Conservation (phyloP, 75 land plant genomes). For the Pinus albicaulis region DNA sequence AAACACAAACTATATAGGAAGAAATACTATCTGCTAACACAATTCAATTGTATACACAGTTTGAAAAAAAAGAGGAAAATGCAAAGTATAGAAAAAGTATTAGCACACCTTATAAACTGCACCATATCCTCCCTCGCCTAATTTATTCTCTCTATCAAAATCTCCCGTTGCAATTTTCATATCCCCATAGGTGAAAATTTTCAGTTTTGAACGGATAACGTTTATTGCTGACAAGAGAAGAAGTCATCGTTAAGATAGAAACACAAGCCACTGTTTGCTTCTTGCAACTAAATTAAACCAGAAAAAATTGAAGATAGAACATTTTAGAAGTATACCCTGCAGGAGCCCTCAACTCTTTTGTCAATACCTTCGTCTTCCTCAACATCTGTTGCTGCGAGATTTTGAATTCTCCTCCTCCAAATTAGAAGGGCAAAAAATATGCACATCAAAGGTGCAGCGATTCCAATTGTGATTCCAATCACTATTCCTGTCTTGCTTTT, state of each 20-base stretch:
- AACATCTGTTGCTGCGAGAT: neutral
- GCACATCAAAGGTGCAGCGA: conserved; percentile 13
- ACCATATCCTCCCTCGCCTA: conserved; percentile 26
- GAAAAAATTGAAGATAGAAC: neutral
- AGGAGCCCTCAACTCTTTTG: neutral
- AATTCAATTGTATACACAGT: no score
- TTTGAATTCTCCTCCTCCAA: neutral
- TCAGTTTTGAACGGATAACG: conserved; percentile 24
- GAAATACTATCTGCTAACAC: neutral
- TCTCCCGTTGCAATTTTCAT: conserved; percentile 19
- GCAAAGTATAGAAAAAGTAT: neutral
- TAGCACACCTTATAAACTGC: conserved; percentile 27
- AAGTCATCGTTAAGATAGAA: neutral
- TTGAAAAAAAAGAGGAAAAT: neutral
- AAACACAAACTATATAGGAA: neutral
- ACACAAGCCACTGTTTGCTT: neutral
- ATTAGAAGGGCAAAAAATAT: conserved; percentile 9
- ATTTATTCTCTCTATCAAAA: conserved; percentile 18
- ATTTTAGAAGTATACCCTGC: neutral
- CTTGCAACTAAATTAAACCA: conserved; percentile 4
- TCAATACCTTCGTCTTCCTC: conserved; percentile 31
- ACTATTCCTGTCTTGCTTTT: conserved; percentile 13
- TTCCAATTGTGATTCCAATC: conserved; percentile 25
- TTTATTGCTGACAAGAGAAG: conserved; percentile 27
- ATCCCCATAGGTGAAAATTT: conserved; percentile 40